Evolutionary conservation across 345 rosid species (phyloP).

Genomic region (Populus tremula): DNA sequence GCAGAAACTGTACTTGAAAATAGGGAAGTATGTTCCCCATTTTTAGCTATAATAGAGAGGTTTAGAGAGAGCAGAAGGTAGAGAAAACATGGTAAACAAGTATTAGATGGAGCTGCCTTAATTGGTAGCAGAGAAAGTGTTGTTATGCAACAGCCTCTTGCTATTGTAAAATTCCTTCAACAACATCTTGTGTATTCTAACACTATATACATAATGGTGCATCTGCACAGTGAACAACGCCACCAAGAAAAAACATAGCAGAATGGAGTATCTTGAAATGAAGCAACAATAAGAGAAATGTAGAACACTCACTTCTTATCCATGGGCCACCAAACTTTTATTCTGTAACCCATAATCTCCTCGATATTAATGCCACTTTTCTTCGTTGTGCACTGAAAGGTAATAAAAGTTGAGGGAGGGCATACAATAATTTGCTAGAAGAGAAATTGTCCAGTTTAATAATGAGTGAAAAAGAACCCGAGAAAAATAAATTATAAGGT

Average conservation of each 20-base stretch:
- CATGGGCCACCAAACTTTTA: conserved; percentile 99
- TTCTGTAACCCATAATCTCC: conserved; percentile 76
- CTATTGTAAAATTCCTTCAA: no score
- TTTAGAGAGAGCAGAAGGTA: no score
- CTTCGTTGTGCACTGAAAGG: conserved; percentile 60
- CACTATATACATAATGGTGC: not conserved
- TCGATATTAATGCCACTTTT: conserved; percentile 48
- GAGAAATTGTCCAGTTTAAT: not conserved
- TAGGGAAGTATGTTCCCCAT: no score
- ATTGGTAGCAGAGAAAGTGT: no score
- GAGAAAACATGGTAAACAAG: no score
- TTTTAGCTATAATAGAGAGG: no score
- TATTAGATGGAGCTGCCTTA: no score
- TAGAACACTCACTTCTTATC: conserved; percentile 72
- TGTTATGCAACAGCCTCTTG: no score
- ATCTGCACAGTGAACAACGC: not conserved
- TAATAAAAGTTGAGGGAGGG: conserved; percentile 18
- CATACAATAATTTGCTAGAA: conserved; percentile 14
- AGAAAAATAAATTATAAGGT: not conserved
- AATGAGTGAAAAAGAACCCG: not conserved
- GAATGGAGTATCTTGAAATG: not conserved
- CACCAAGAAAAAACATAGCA: not conserved
- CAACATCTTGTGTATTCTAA: no score
- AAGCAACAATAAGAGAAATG: not conserved
- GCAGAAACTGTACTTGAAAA: no score